Evolutionary conservation across 352 stramenopile species (phyloP).

Genomic region (Globisporangium rhizosaccharum): DNA sequence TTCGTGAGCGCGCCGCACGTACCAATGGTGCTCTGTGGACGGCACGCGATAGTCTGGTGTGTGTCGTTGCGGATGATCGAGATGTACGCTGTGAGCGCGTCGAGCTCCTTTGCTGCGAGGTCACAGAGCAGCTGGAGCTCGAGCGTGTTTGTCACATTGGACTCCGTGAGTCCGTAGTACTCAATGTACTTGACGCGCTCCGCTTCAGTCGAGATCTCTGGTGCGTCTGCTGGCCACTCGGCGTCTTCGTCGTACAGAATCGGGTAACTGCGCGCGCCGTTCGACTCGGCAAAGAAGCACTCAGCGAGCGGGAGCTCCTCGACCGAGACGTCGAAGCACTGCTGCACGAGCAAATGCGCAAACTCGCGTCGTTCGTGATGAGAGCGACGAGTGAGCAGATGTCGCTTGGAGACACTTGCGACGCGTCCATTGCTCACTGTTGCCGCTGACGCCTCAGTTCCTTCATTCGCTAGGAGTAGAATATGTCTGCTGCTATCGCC

Average conservation of each 20-base stretch:
- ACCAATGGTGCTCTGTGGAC: not conserved
- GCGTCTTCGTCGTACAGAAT: slow-evolving; percentile 40
- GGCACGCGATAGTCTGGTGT: slow-evolving; percentile 19
- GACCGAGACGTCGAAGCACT: slow-evolving; percentile 53
- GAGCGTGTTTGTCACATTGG: slow-evolving; percentile 20
- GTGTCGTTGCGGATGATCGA: slow-evolving; percentile 28
- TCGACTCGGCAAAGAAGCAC: slow-evolving; percentile 40
- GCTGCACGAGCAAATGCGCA: slow-evolving; percentile 47
- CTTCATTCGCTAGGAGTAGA: slow-evolving; percentile 13
- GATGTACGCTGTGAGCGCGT: slow-evolving; percentile 28
- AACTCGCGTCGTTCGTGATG: slow-evolving; percentile 13
- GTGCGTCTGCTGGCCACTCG: slow-evolving; percentile 19
- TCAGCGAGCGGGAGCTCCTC: slow-evolving; percentile 27
- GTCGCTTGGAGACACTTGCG: not conserved
- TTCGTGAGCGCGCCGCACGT: slow-evolving; percentile 13
- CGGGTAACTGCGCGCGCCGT: slow-evolving; percentile 34
- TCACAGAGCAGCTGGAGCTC: slow-evolving; percentile 47
- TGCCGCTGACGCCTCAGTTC: not conserved
- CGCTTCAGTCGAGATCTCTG: slow-evolving; percentile 21
- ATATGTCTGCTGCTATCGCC: slow-evolving; percentile 9
- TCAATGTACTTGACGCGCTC: slow-evolving; percentile 17
- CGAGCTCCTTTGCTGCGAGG: slow-evolving; percentile 45
- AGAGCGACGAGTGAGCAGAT: not conserved
- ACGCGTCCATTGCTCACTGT: not conserved
- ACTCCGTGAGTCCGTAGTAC: slow-evolving; percentile 18